Evolutionary conservation across 495 filamentous ascomycete genomes (phyloP), one percentile per base, ranked within the genome.

Genomic region (Cudoniella acicularis): DNA sequence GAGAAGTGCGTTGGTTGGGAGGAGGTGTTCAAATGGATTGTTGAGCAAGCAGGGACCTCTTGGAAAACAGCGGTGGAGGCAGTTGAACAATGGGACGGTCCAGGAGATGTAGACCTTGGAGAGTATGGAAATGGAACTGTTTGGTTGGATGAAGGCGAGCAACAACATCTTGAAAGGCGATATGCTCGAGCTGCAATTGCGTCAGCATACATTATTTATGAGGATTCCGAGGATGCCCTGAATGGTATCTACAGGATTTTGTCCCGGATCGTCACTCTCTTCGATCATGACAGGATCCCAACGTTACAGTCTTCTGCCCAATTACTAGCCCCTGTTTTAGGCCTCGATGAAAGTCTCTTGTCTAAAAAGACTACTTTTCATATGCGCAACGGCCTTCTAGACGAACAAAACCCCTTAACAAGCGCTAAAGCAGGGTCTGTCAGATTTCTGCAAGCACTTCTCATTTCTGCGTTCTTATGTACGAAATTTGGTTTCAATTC

Each of bases 1-100:
- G 56, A 61, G 10, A 57, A 69, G 26, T 79, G 71, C 52, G 72
- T 73, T 4, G 88, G 79, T n/a, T 96, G 90, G 91, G 81, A 91
- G 57, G 77, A 82, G 59, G 84, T 92, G 10, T 88, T 93, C 56
- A 76, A 86, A 58, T 96, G 92, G 92, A 74, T 96, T n/a, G 73
- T 63, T 2, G 52, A 52, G 1, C 73, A 77, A 47, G 76, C 91
- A 6, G 78, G 80, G 4, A 84, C 79, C 25, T 84, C 84, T 9
- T 79, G 75, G 73, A 73, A 67, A 41, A 73, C 78, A 54, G 83
- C 84, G 25, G 80, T 87, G 2, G 76, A 72, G 51, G 86, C 83
- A 10, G 78, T 92, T 59, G 75, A 80, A 48, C 80, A 88, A 52
- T 97, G 92, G 92, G 82, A 86, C 64, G 92, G 92, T 0, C 91